Base-by-base conservation (phyloP, 352 stramenopile species). In the Phytophthora boehmeriae region DNA sequence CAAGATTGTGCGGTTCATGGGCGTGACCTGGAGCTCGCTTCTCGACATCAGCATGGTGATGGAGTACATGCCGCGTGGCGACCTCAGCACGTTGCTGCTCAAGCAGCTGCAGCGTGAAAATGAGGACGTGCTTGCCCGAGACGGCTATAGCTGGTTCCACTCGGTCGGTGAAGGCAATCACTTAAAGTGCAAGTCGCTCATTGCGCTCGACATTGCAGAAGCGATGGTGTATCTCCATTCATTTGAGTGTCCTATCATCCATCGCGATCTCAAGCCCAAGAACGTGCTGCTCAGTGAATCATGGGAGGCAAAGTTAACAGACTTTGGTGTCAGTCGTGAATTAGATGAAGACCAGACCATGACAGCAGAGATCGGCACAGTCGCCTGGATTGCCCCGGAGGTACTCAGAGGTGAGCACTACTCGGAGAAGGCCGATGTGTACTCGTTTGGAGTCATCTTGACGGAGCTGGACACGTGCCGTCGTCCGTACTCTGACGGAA, bases 401-500 rank as follows among this genome's bases (percentile, higher is more conserved):
- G 78, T 93, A 17, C 50, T 94, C 25, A 53, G 71, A 16, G 78
- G 78, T 20, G 65, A 89, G 38, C 62, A 75, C 4, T 93, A 87
- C 65, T 86, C 73, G 13, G 75, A 89, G 57, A 85, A 85, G 56
- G 76, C 82, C 1, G 85, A 94, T 48, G 75, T 94, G 17, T 94
- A 90, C 66, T 87, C 77, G 11, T 84, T 90, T 55, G 85, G 83
- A 16, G 77, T 91, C 10, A 65, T 88, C 45, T 55, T 88, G 13
- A 74, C 72, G 0, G 78, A 88, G 49, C 19, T 88, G 13, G 79
- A 86, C 52, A 86, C 79, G 1, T 80, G 68, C 49, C 49, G 58
- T 10, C 63, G 63, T 14, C 68, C 68, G 1, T 76, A 76, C 14
- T 59, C 63, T 2, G 35, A 61, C 16, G 58, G 62, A 9, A 61